Percentiles rank a stretch among this genome's conserved stretches.
Conservation (phyloP, 805 yeast species). For the Cyberlindnera xylosilytica region DNA sequence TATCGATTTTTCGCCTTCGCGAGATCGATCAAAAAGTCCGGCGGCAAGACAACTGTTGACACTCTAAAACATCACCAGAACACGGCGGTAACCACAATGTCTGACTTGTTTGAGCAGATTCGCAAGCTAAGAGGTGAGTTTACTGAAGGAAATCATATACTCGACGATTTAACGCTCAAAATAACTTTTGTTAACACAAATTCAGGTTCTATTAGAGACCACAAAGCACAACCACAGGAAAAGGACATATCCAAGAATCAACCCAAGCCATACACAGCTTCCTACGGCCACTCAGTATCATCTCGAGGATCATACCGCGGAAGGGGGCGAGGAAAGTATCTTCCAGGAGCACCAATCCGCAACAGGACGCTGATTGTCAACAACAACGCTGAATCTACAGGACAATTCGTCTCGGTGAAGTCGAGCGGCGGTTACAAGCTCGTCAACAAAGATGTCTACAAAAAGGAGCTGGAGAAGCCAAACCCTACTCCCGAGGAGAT, state of each 20-base stretch:
- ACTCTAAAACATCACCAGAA: neutral
- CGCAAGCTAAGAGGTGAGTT: conserved; percentile 22
- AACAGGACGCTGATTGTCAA: conserved; percentile 34
- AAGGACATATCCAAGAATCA: conserved; percentile 3
- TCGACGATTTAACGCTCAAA: neutral
- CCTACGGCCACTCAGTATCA: conserved; percentile 4
- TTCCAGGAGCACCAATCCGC: conserved; percentile 17
- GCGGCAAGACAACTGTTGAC: too few relatives aligned
- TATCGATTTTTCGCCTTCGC: neutral
- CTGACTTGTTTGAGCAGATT: conserved; percentile 19
- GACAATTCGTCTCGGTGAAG: conserved; percentile 30
- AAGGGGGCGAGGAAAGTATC: conserved; percentile 19
- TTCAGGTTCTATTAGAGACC: conserved; percentile 22
- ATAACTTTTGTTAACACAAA: too few relatives aligned
- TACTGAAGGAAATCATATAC: too few relatives aligned
- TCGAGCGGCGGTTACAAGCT: conserved; percentile 37
- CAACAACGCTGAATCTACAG: conserved; percentile 19
- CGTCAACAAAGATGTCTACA: conserved; percentile 36
- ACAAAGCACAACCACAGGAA: conserved; percentile 4
- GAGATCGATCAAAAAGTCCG: neutral
- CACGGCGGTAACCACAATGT: conserved; percentile 3
- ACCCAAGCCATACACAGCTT: conserved; percentile 9
- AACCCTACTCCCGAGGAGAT: conserved; percentile 24
- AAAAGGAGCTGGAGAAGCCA: conserved; percentile 29
- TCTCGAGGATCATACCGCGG: conserved; percentile 14